A percentile compares a stretch with the other conserved stretches of the same genome.
Evolutionary conservation across 768 basidiomycete species (phyloP).

Genomic region (Mycena floridula): DNA sequence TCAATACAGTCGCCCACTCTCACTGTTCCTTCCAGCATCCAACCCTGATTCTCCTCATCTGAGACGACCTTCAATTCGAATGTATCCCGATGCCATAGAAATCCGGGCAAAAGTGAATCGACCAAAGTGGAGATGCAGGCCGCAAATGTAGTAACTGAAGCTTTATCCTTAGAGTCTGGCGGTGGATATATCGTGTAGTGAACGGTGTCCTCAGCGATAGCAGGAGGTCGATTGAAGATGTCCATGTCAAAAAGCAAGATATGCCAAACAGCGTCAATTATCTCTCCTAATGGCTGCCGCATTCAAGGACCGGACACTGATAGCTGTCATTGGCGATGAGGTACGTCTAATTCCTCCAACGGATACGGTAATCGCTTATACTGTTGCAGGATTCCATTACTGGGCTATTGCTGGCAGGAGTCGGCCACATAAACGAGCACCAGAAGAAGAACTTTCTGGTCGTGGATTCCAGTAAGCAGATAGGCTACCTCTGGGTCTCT

Average conservation of each 20-base stretch:
- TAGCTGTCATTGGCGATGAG: constrained; percentile 98
- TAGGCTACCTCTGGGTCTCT: neutral
- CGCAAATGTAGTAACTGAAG: constrained; percentile 58
- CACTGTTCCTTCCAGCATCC: constrained; percentile 76
- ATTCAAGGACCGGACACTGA: constrained; percentile 77
- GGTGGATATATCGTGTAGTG: constrained; percentile 70
- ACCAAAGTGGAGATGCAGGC: constrained; percentile 57
- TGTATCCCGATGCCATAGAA: constrained; percentile 81
- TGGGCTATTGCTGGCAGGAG: constrained; percentile 88
- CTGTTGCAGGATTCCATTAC: constrained; percentile 88
- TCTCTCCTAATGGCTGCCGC: neutral
- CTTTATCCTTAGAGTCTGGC: constrained; percentile 41
- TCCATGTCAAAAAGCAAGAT: constrained; percentile 17
- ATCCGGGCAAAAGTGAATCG: constrained; percentile 46
- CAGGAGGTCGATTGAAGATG: constrained; percentile 67
- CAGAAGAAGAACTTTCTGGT: constrained; percentile 98
- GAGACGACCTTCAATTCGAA: constrained; percentile 69
- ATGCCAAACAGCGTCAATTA: neutral
- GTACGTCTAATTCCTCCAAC: constrained; percentile 31
- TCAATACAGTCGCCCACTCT: constrained; percentile 95
- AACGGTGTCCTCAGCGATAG: constrained; percentile 83
- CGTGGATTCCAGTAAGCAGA: constrained; percentile 78
- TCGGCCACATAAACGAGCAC: constrained; percentile 84
- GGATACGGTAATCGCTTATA: neutral
- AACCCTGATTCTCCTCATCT: constrained; percentile 39